Evolutionary conservation across 129 eudicot species (phyloP), one percentile per base, ranked within the genome.

Genomic region (Centella asiatica): DNA sequence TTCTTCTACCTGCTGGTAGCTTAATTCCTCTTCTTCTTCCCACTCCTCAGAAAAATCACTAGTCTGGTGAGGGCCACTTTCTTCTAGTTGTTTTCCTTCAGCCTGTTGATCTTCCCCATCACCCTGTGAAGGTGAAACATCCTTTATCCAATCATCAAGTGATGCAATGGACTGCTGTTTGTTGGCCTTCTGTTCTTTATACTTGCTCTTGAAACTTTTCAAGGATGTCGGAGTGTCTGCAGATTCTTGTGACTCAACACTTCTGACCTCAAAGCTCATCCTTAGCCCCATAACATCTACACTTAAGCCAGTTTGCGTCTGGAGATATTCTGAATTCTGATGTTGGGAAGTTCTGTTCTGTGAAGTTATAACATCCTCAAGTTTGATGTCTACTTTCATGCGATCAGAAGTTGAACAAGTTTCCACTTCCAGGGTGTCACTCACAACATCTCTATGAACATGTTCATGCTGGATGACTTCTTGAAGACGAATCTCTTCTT

Each of bases 31-130:
- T 50, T 72, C 53, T 46, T 79, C 83, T n/a, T 81, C 86, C 83
- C 80, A 74, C 51, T 81, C 87, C 44, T 72, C 81, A 66, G 85
- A 74, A 56, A 61, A 59, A 62, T 75, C 90, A 67, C 69, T 69
- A 28, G 45, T 77, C 86, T 81, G 83, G 40, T 74, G 51, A 34
- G 57, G 60, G 60, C 31, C 74, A 52, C 34, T 54, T 60, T 64
- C 89, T 22, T 64, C 28, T 34, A 66, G 37, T 6, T 62, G 31
- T 46, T 55, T 50, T 27, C 49, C 14, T 20, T 22, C 40, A 0
- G 36, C 39, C 25, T 60, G 56, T 45, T 77, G 62, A 13, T 64
- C 68, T 53, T 63, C 73, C 56, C 33, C 19, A 62, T 24, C 57
- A 65, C 34, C 15, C 34, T 51, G 67, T 49, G 72, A 6, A 4